These are phyloP conservation scores for Stagonosporopsis rhizophila DNA, from an alignment of 2,329 filamentous ascomycete species.

Conservation along the genomic window DNA sequence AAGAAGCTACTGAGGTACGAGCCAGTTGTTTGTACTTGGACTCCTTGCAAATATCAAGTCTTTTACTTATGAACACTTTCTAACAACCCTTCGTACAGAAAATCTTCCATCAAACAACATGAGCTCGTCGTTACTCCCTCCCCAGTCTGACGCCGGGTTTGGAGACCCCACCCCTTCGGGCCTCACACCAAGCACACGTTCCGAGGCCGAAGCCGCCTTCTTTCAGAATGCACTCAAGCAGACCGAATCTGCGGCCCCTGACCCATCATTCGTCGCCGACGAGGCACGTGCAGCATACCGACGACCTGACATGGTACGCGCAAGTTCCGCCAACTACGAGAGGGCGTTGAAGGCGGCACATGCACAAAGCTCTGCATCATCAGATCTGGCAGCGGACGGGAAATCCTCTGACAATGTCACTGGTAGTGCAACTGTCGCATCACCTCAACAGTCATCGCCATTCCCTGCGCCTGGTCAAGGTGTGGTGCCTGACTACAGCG, in stretches of 20 bases:
- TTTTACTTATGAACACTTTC: background rate
- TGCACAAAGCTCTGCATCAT: slow-evolving; percentile 32
- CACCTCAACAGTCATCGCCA: slow-evolving; percentile 24
- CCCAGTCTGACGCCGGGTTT: slow-evolving; percentile 30
- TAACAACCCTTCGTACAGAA: background rate
- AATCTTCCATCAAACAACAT: slow-evolving; percentile 19
- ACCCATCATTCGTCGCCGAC: slow-evolving; percentile 23
- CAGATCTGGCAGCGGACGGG: slow-evolving; percentile 30
- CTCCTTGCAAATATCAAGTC: background rate
- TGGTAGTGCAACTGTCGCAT: slow-evolving; percentile 18
- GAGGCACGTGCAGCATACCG: slow-evolving; percentile 43
- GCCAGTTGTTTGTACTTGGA: background rate
- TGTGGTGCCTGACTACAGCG: slow-evolving; percentile 43
- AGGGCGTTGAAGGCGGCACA: slow-evolving; percentile 33
- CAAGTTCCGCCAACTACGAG: slow-evolving; percentile 44
- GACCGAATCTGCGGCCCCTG: slow-evolving; percentile 47
- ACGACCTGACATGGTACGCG: slow-evolving; percentile 31
- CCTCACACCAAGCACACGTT: slow-evolving; percentile 46
- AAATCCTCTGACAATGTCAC: slow-evolving; percentile 20
- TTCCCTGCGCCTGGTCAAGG: slow-evolving; percentile 43
- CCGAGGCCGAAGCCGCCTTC: slow-evolving; percentile 46
- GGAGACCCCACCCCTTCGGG: slow-evolving; percentile 40
- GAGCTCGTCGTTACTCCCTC: slow-evolving; percentile 27
- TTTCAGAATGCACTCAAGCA: slow-evolving; percentile 39
- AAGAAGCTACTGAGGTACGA: background rate